Evolutionary conservation across 305 asterid genomes (phyloP).

Genomic region (Fraxinus ornus): DNA sequence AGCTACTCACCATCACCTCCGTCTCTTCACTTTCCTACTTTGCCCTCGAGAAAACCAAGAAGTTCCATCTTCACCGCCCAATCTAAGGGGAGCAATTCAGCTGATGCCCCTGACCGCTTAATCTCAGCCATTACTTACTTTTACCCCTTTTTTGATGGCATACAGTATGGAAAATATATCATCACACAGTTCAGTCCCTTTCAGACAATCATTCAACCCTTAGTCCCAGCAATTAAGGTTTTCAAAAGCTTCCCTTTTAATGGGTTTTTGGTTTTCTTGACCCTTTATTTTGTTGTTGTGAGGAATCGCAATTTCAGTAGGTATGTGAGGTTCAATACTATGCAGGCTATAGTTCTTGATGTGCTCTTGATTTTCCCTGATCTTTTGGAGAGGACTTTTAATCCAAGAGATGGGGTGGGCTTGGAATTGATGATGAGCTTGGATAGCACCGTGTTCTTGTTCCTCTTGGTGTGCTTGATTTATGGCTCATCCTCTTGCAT

Average conservation of each 20-base stretch:
- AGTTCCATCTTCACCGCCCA: slow-evolving; percentile 31
- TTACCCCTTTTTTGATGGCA: slow-evolving; percentile 92
- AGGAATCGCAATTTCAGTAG: slow-evolving; percentile 80
- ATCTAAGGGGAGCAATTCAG: slow-evolving; percentile 62
- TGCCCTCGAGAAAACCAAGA: slow-evolving; percentile 14
- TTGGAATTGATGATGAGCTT: slow-evolving; percentile 83
- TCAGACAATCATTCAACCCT: slow-evolving; percentile 64
- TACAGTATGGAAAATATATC: slow-evolving; percentile 78
- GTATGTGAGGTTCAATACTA: slow-evolving; percentile 90
- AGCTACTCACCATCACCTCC: neutral
- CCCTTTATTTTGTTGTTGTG: slow-evolving; percentile 80
- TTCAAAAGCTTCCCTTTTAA: slow-evolving; percentile 90
- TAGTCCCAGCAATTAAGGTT: slow-evolving; percentile 74
- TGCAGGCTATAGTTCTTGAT: slow-evolving; percentile 97
- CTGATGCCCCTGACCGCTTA: slow-evolving; percentile 80
- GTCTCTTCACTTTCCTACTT: slow-evolving; percentile 18
- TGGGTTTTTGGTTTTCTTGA: slow-evolving; percentile 70
- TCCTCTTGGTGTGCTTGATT: slow-evolving; percentile 66
- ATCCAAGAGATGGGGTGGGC: slow-evolving; percentile 75
- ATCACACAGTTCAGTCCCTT: slow-evolving; percentile 74
- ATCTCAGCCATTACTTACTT: slow-evolving; percentile 87
- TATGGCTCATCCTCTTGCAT: slow-evolving; percentile 80
- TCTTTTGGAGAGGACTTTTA: slow-evolving; percentile 73
- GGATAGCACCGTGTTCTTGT: slow-evolving; percentile 90
- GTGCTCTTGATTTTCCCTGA: slow-evolving; percentile 91